A percentile compares a stretch with the other conserved stretches of the same genome.
phyloP scores from a whole-genome alignment of 176 grass and related monocot genomes.

The Triticum timopheevii region DNA sequence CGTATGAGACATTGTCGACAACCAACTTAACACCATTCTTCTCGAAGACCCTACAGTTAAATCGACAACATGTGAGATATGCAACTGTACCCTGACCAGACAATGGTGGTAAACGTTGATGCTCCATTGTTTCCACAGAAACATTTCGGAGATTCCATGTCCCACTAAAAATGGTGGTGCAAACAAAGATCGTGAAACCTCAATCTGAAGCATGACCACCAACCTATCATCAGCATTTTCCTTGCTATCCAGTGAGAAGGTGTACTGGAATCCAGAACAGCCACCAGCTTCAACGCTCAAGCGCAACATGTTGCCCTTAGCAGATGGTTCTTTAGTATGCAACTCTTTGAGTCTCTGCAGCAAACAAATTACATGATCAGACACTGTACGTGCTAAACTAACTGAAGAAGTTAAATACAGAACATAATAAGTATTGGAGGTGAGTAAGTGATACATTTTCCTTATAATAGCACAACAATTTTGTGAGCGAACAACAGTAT shows the following conservation, averaged over 20 bases:
- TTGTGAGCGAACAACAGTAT: not conserved
- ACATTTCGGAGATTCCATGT: not conserved
- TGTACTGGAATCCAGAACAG: conserved; percentile 12
- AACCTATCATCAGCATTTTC: conserved; percentile 47
- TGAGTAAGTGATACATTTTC: not conserved
- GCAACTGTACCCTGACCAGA: not conserved
- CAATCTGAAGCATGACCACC: not conserved
- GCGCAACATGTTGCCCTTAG: conserved; percentile 77
- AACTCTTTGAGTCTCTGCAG: conserved; percentile 82
- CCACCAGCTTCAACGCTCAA: conserved; percentile 77
- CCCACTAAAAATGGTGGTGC: not conserved
- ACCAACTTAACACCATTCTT: conserved; percentile 78
- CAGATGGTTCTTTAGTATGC: conserved; percentile 49
- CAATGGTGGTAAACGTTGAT: not conserved
- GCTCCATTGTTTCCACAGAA: not conserved
- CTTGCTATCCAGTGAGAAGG: conserved; percentile 53
- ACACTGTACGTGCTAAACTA: not conserved
- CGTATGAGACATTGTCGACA: conserved; percentile 83
- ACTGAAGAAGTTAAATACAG: not conserved
- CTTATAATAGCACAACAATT: not conserved
- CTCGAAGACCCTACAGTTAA: conserved; percentile 70
- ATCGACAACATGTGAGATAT: not conserved
- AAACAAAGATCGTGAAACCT: not conserved
- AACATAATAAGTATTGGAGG: not conserved
- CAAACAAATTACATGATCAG: conserved; percentile 19